A percentile compares a stretch with the other conserved stretches of the same genome.
Conservation (phyloP, 768 basidiomycete genomes). For the Mycena epipterygia region DNA sequence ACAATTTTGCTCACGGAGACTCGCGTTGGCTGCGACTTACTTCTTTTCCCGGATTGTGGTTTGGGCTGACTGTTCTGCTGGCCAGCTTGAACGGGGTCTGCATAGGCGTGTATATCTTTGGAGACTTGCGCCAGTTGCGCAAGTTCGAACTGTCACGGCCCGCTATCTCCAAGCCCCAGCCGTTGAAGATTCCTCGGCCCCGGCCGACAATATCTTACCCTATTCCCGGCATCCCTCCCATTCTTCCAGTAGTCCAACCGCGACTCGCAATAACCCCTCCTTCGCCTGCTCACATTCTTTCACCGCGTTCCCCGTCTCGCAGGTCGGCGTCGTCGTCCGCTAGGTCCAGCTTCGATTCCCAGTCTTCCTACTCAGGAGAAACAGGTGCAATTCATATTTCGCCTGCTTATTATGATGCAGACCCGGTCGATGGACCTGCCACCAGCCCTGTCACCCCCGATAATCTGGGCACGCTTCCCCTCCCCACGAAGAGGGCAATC, state of each 20-base stretch:
- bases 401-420: slow-evolving; percentile 56
- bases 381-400: slow-evolving; percentile 56
- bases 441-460: slow-evolving; percentile 44
- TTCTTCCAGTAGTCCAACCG: slow-evolving; percentile 33
- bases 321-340: slow-evolving; percentile 42
- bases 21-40: slow-evolving; percentile 71
- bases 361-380: slow-evolving; percentile 35
- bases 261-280: slow-evolving; percentile 46
- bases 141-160: slow-evolving; percentile 85
- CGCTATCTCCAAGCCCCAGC: slow-evolving; percentile 66
- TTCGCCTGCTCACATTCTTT: slow-evolving; percentile 42
- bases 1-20: slow-evolving; percentile 60
- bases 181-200: slow-evolving; percentile 45
- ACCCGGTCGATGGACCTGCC: slow-evolving; percentile 50
- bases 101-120: slow-evolving; percentile 83
- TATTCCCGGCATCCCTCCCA: slow-evolving; percentile 40
- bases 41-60: slow-evolving; percentile 78
- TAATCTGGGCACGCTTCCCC: slow-evolving; percentile 22
- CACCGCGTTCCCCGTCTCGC: slow-evolving; percentile 39
- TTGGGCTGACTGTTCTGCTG: slow-evolving; percentile 73
- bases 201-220: slow-evolving; percentile 39
- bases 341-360: slow-evolving; percentile 40
- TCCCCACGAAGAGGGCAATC: slow-evolving; percentile 34
- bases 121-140: slow-evolving; percentile 82
- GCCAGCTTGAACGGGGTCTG: slow-evolving; percentile 81